A percentile compares a stretch with the other conserved stretches of the same genome.
These are phyloP conservation scores for Rossbeevera mucosa DNA, from an alignment of 768 basidiomycete species.

Conservation along the genomic window DNA sequence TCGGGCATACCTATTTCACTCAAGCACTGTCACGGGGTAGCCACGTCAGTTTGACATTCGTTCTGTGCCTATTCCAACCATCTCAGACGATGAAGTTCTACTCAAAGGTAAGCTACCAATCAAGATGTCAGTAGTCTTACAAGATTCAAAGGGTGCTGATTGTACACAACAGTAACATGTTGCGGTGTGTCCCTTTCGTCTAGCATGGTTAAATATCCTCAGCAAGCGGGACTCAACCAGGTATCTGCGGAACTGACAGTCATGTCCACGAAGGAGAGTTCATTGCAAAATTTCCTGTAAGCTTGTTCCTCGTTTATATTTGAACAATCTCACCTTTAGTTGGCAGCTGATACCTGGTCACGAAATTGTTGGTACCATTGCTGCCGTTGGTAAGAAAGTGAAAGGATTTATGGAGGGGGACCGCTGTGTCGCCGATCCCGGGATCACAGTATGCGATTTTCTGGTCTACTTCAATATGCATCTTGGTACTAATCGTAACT, in stretches of 20 bases:
- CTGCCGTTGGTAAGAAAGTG: slow-evolving; percentile 72
- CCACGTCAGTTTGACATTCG: slow-evolving; percentile 50
- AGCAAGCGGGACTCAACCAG: slow-evolving; percentile 20
- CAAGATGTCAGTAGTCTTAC: too few species aligned
- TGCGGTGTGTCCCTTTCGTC: slow-evolving; percentile 30
- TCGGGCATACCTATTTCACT: background rate
- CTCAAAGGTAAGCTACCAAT: slow-evolving; percentile 45
- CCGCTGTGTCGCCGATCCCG: slow-evolving; percentile 76
- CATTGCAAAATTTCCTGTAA: slow-evolving; percentile 51
- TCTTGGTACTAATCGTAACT: background rate
- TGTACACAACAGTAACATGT: slow-evolving; percentile 30
- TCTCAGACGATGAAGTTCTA: slow-evolving; percentile 52
- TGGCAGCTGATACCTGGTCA: slow-evolving; percentile 62
- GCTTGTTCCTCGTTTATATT: background rate
- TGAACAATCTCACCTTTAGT: slow-evolving; percentile 1
- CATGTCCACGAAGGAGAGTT: slow-evolving; percentile 60
- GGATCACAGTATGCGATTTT: slow-evolving; percentile 48
- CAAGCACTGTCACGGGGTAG: too few species aligned
- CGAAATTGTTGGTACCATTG: slow-evolving; percentile 64
- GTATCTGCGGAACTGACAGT: slow-evolving; percentile 54
- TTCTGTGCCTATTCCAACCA: slow-evolving; percentile 47
- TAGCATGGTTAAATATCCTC: background rate
- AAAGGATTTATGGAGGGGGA: slow-evolving; percentile 69
- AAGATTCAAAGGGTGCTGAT: background rate
- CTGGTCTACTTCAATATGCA: background rate